Base-by-base conservation (phyloP, 805 yeast genomes). In the Lachancea dasiensis region DNA sequence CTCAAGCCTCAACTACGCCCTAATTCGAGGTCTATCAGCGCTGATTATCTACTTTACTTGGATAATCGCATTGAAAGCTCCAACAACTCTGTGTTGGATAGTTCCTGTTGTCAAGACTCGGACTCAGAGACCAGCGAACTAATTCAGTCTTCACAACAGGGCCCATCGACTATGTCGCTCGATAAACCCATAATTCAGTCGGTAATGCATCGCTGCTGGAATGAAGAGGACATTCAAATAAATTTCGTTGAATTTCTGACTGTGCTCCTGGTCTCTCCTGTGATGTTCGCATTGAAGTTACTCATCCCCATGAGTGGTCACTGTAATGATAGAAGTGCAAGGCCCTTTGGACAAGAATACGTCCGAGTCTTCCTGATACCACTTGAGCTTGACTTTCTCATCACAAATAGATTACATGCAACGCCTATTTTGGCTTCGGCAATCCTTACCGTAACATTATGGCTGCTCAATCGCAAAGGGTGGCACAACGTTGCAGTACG, bases 21-120 rank as follows among this genome's bases (percentile, higher is more conserved):
- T 14, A 30, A 14, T 13, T 22, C 34, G 8, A 17, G 41, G 17
- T 38, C 41, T 18, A 17, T 32, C 5, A 38, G 41, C 26, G 41
- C 37, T 14, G 41, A 38, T 16, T 27, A 38, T 19, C 29, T 38
- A 15, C 23, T 38, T 6, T 28, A 27, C 19, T 13, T 38, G 3
- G 37, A 33, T 34, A 33, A 33, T 19, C 37, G 27, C n/a, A 10
- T 35, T 5, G 31, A 25, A 18, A 34, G 36, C 36, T 16, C 23
- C 15, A 22, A 21, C 22, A 28, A 22, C 21, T 28, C 39, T 6
- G 13, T 26, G 14, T 7, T 26, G 18, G 26, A 19, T 18, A 14
- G 14, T 11, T 6, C 16, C 14, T 34, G n/a, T 6, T 24, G 24
- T 3, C 19, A 24, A 3, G 34, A 31, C 9, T 13, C 13, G 5